Evolutionary conservation across 1,284 basidiomycete genomes (phyloP), one percentile per base, ranked within the genome.

Genomic region (Phylloboletellus chloephorus): DNA sequence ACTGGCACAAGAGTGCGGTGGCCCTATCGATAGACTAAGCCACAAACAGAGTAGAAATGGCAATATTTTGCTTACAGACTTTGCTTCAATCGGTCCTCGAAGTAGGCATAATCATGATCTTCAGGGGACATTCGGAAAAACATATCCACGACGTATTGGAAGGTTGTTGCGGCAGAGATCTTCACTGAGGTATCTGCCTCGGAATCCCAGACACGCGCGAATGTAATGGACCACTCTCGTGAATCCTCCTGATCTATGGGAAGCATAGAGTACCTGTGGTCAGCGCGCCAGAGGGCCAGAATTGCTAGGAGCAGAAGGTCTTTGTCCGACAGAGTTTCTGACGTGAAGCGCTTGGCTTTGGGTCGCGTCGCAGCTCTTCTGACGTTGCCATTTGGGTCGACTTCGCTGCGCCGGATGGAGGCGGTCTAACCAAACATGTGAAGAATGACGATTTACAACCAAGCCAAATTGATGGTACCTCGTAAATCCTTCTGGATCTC

Each of bases 251-350:
- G 48, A 4, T 57, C 50, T 15, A 45, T 24, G 16, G 50, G 49
- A 49, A 56, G 48, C 35, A 69, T 48, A 45, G 74, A 77, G 61
- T 82, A 82, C 23, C 64, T 52, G 1, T 73, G 66, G 39, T 74
- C 70, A 2, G 71, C 60, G n/a, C 82, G 74, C 76, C 79, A 86
- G 11, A 88, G 63, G 0, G 81, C 71, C 7, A 86, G 62, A 13
- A 85, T 70, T 2, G 74, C 74, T 5, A 88, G 67, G 11, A 85
- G 64, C 7, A 88, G 65, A 8, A 85, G 65, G 46, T 87, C 84
- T 25, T 73, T 68, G 48, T 87, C 83, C 0, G 71, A 64, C 4
- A 86, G 63, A 3, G 76, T 74, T 55, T 83, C 78, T 0, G 74
- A 66, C 4, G 69, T 69, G 47, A 67, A 69, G 3, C 76, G 72